Base-by-base conservation (phyloP, 2,329 filamentous ascomycete genomes). In the Calonectria pseudoturangicola region DNA sequence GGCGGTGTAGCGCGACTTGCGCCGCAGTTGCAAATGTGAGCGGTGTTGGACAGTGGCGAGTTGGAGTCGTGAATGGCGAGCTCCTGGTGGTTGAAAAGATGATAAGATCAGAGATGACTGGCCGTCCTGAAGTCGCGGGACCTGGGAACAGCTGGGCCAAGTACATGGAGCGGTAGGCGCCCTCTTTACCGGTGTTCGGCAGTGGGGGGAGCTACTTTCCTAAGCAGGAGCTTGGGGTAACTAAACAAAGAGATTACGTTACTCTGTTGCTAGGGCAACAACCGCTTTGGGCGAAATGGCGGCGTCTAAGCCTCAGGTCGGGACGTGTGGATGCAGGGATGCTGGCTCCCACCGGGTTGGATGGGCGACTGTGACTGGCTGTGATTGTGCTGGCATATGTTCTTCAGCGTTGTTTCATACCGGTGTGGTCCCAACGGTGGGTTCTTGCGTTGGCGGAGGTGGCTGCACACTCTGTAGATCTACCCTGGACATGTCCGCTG, bases 11-110 rank as follows among this genome's bases (percentile, higher is more conserved):
- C 50, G 56, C 66, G 68, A 79, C 75, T 69, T 70, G 50, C 72
- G 77, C 75, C 75, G 77, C 68, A 70, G 48, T 41, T 45, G 64
- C 60, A 33, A 60, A 65, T 30, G 64, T 21, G 73, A 72, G 30
- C 50, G 48, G 54, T 18, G 62, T 60, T 60, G 36, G 48, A 25
- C 18, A 70, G 63, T 33, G 25, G 21, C 9, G 54, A 3, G 13
- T 27, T 33, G 36, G 36, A 3, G 54, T 27, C 51, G n/a, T 48
- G 13, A 13, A 25, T 9, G 18, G 47, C 43, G 41, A 48, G n/a
- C 28, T 50, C 43, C 56, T 47, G 36, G 21, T 39, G 33, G 47
- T 36, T 62, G 39, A 62, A 64, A 36, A 36, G 41, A 68, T 58
- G 65, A 47, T n/a, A 63, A 33, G 16, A 54, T 58, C 30, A 65